Evolutionary conservation across 257 asterid species (phyloP), one percentile per base, ranked within the genome.

Genomic region (Cynanchum wilfordii): DNA sequence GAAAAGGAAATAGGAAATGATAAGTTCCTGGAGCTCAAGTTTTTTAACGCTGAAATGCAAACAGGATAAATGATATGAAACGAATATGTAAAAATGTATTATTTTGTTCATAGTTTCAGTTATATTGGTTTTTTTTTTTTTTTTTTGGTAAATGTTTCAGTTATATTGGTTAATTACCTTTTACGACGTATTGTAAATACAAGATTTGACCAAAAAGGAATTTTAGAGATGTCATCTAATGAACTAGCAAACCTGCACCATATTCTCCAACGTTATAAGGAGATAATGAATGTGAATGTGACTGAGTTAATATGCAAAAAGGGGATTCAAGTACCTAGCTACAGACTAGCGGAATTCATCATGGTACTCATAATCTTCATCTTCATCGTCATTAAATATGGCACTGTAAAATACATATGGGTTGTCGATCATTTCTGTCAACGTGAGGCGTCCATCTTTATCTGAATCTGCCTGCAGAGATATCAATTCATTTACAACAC

Each of bases 321-420:
- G 69, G 27, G 44, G 12, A 36, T 33, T 22, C 69, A 64, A 64
- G 8, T 64, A 64, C 49, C 69, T 64, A 36, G 49, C 69, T 38
- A 12, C 27, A 64, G 27, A 36, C 84, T 86, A 90, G 33, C 99
- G 96, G 60, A 91, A 91, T 68, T 94, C 99, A 16, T 89, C 97
- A 24, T 94, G 97, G 85, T 76, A 83, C 63, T 68, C 92, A 49
- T 80, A 84, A 52, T 89, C 95, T 3, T 87, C 90, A 7, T 87
- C 93, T 56, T 86, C 97, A 64, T 88, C 97, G n/a, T 91, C 97
- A 7, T 82, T 88, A 67, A 85, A 89, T 56, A 91, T 93, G 20
- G 99, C 96, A 52, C 96, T 88, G 55, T 94, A 94, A 89, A 94
- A 94, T 72, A 84, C 97, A 65, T 91, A 94, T 40, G 99, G 97